Conservation (phyloP, 139 green algal genomes). For the Parachlorella kessleri region DNA sequence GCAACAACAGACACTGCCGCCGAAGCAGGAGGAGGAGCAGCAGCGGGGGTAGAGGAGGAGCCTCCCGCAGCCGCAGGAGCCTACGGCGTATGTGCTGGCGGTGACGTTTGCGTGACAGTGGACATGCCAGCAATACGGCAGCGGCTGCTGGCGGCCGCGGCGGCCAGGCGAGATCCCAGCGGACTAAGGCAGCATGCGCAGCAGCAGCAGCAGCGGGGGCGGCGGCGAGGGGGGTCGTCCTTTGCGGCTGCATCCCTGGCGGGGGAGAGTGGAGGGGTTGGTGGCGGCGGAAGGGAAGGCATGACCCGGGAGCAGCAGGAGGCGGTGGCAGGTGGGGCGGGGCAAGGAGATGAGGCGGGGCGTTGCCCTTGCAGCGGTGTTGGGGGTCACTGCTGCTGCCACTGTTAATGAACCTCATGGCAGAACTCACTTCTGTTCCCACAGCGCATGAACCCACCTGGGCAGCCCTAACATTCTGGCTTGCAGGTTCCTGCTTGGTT, state of each 20-base stretch:
- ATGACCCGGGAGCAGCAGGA: conserved; percentile 15
- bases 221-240: too few species aligned
- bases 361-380: neutral
- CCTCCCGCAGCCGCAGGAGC: neutral
- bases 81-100: neutral
- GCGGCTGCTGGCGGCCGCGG: conserved; percentile 1
- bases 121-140: conserved; percentile 13
- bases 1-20: neutral
- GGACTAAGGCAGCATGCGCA: neutral
- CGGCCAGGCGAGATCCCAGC: neutral
- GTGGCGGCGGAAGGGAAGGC: neutral
- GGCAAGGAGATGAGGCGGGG: neutral
- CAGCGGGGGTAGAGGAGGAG: neutral
- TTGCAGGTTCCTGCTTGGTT: too few species aligned
- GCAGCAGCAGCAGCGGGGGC: neutral
- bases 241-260: conserved; percentile 18
- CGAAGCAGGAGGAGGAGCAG: neutral
- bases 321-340: conserved; percentile 15
- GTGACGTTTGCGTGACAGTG: conserved; percentile 1
- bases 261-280: neutral
- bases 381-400: neutral
- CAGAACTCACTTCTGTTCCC: too few species aligned
- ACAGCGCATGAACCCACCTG: too few species aligned
- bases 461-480: too few species aligned
- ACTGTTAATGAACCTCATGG: too few species aligned